Evolutionary conservation across 768 basidiomycete genomes (phyloP), one percentile per base, ranked within the genome.

Genomic region (Tylopilus rubrobrunneus): DNA sequence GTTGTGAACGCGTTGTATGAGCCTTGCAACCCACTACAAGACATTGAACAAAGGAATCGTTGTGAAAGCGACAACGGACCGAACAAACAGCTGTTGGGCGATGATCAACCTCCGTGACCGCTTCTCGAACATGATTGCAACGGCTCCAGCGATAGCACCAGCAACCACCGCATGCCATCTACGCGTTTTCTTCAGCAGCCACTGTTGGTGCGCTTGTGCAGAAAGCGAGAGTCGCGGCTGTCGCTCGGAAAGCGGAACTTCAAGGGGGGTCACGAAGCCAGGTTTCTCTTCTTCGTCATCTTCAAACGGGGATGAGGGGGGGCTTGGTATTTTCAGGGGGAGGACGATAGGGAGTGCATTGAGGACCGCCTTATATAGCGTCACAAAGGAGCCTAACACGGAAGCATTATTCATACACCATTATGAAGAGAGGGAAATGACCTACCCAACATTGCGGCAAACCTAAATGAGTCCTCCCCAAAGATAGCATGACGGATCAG

Each of bases 1-100:
- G 78, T 77, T 1, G 91, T 83, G 61, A 84, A 86, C 8, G 83
- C 79, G 63, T 95, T 96, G 67, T 89, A 96, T 1, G 86, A 83
- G 2, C 92, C 94, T 68, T 98, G 95, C 7, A 98, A 74, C 3
- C 95, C 94, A 45, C 93, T 92, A 50, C 25, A 29, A 50, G 33
- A 33, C 19, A 21, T 46, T 61, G 25, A 58, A 17, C 19, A 49
- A 37, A 23, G n/a, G 4, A 36, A 19, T 29, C 45, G 33, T 15
- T 7, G 6, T 29, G 49, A 7, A 53, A 1, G 5, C 37, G 8
- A 53, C n/a, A 12, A 48, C 47, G 28, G 6, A 64, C 91, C 92
- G 82, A 48, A 96, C 92, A 71, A 96, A 91, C 61, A 94, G 66
- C 69, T 95, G 93, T 62, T 95, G 92, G 0, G 87, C 87, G 57